phyloP scores from a whole-genome alignment of 1,139 yeast species.

The Tardiomyces blankii region DNA sequence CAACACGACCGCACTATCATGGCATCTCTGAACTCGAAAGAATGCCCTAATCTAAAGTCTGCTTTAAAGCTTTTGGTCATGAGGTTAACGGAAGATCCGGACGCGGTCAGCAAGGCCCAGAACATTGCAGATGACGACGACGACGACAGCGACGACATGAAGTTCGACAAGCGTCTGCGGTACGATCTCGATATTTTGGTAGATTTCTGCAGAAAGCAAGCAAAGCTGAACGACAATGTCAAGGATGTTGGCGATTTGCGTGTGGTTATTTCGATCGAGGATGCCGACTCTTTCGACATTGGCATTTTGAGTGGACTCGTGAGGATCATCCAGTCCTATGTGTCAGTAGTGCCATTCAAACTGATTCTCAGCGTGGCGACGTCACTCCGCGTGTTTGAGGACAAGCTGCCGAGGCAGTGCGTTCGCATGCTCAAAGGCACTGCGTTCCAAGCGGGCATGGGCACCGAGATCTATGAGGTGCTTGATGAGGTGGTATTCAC shows the following conservation, averaged over 20 bases:
- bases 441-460: conserved; percentile 2
- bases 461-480: background rate
- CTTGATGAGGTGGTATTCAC: conserved; percentile 9
- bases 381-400: conserved; percentile 33
- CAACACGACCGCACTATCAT: conserved; percentile 8
- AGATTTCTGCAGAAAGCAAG: conserved; percentile 32
- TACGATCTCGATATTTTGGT: conserved; percentile 44
- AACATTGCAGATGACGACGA: conserved; percentile 3
- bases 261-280: conserved; percentile 45
- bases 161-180: conserved; percentile 29
- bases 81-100: conserved; percentile 17
- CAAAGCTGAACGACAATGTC: conserved; percentile 5
- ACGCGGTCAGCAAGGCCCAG: background rate
- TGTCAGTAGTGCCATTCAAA: conserved; percentile 31
- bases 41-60: conserved; percentile 24
- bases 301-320: conserved; percentile 42
- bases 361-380: conserved; percentile 47
- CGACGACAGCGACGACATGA: conserved; percentile 12
- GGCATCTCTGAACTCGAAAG: conserved; percentile 23
- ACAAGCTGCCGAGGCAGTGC: conserved; percentile 27
- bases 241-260: conserved; percentile 17
- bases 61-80: conserved; percentile 29
- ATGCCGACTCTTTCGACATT: conserved; percentile 47
- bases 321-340: conserved; percentile 32
- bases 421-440: conserved; percentile 16